These are phyloP conservation scores for Nemania sp. DNA, from an alignment of 2,329 filamentous ascomycete species.

Conservation along the genomic window DNA sequence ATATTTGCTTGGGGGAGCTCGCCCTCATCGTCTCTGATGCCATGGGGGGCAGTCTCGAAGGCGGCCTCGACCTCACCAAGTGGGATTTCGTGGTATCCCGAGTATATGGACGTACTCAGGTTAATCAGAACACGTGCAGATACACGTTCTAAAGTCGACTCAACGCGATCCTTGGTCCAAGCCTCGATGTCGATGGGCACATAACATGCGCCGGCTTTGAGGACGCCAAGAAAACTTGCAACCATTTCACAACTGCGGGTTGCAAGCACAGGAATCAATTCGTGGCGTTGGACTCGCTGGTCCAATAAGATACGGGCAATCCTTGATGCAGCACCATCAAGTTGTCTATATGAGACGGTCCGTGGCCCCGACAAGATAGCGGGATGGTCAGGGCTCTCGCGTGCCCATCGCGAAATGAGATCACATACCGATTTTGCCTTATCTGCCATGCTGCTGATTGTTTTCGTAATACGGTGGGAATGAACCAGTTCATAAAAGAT, in stretches of 20 bases:
- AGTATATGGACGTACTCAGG: background rate
- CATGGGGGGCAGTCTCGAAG: background rate
- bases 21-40: background rate
- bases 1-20: background rate
- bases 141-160: constrained; percentile 14
- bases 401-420: constrained; percentile 1
- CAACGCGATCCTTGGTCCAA: constrained; percentile 25
- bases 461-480: background rate
- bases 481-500: too few species aligned
- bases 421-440: background rate
- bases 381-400: background rate
- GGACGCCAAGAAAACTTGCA: constrained; percentile 30
- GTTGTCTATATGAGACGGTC: background rate
- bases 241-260: constrained; percentile 31
- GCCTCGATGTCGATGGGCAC: constrained; percentile 33
- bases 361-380: constrained; percentile 3
- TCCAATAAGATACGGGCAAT: constrained; percentile 1
- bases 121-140: background rate
- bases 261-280: constrained; percentile 28
- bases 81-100: background rate
- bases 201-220: constrained; percentile 33
- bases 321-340: constrained; percentile 4
- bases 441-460: constrained; percentile 1
- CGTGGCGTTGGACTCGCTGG: background rate
- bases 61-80: background rate